Evolutionary conservation across 192 early-diverging fungal species (phyloP), one percentile per base, ranked within the genome.

Genomic region (Chytriomyces sp.): DNA sequence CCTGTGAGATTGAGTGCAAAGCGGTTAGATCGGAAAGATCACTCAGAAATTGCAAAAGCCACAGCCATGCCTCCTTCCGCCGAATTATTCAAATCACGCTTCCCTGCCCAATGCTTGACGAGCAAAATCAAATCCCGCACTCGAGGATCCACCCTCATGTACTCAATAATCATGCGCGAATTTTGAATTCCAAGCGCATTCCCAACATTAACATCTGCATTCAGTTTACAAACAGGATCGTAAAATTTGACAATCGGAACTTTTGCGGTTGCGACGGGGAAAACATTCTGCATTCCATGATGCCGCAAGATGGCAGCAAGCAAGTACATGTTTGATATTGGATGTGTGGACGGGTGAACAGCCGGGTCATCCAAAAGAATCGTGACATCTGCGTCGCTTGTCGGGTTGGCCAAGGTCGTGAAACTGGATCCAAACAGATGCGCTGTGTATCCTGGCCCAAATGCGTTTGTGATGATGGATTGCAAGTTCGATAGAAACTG

Each of bases 181-280:
- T 87, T 87, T 61, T 79, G 45, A 5, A 84, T 80, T 10, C 86
- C 86, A 4, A 87, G 67, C 53, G 71, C 48, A 69, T 87, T 80
- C 16, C 83, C 86, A 44, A 85, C 76, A 72, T 84, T 85, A 16
- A 83, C 66, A 71, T 87, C 86, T 45, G 69, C 77, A 35, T 73
- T 16, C 45, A 85, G n/a, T 2, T 68, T 50, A 26, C 24, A 59
- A 24, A 50, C 53, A 2, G 82, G 82, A 77, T 84, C 81, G 45
- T 72, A 75, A 79, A 87, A 87, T 62, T 87, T 87, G 69, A 79
- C 80, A 28, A 87, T 87, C 7, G 83, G 86, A 7, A 87, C 86
- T 26, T 81, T 64, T 6, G 86, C 86, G 0, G 57, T 35, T 13
- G 80, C 61, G 13, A 87, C 76, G 1, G 81, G 63, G 6, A 75